Evolutionary conservation across 768 basidiomycete genomes (phyloP), one percentile per base, ranked within the genome.

Genomic region (Suillus clintonianus): DNA sequence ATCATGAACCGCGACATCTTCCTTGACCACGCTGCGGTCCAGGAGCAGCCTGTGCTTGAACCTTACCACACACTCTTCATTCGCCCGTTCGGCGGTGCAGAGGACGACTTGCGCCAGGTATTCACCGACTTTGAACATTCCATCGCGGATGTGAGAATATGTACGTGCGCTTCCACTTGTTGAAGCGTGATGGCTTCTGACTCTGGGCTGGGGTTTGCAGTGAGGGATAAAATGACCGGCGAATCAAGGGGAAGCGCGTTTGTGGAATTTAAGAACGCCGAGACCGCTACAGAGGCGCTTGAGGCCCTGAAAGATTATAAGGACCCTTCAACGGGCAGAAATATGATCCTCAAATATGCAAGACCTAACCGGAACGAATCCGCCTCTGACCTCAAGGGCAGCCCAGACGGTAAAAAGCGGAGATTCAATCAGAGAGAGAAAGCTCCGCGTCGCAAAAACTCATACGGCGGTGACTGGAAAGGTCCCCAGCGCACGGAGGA

Each of bases 271-370:
- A 74, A 65, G 54, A 68, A 71, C 61, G 72, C 80, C 55, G 76
- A 82, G n/a, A 62, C 72, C 5, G 85, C 89, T 9, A 79, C 79
- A 41, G 75, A 81, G 63, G 89, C 83, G 2, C 72, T 87, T 65
- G 67, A 79, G 10, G 70, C 72, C 39, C 69, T 86, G 30, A 77
- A 81, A 68, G 81, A 45, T 32, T 15, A 5, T 0, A 48, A 27
- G 63, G 27, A 60, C 56, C 65, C 63, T 42, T 50, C 34, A 22
- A 62, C 53, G 24, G 66, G 65, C 10, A 59, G 45, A 41, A 24
- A 45, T 27, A 15, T 41, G 32, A 22, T 15, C 4, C 53, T 75
- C 22, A 30, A 13, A 7, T 77, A 64, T 56, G 75, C 71, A 42
- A 67, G 27, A 57, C 69, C 68, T 14, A 62, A 59, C 13, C 55